Percentiles rank a stretch among this genome's conserved stretches.
These are phyloP conservation scores for Fraxinus americana DNA, from an alignment of 257 asterid species.

Conservation along the genomic window DNA sequence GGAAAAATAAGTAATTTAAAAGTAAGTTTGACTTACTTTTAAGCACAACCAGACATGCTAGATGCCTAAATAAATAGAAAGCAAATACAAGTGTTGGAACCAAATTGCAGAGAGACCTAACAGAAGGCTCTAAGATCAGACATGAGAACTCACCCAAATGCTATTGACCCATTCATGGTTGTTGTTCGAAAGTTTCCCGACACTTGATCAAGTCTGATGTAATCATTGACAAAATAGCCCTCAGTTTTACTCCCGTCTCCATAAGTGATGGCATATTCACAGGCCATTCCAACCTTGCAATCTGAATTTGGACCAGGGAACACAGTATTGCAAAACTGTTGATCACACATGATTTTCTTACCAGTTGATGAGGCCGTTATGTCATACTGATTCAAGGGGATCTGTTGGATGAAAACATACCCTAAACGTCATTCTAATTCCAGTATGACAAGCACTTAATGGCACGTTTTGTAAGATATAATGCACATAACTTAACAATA, in stretches of 20 bases:
- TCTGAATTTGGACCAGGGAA: slow-evolving; percentile 50
- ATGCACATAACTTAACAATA: not conserved
- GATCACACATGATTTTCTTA: slow-evolving; percentile 62
- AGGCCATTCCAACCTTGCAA: slow-evolving; percentile 72
- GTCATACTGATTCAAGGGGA: slow-evolving; percentile 75
- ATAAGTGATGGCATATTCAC: slow-evolving; percentile 78
- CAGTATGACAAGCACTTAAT: slow-evolving; percentile 9
- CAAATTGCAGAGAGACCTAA: slow-evolving; percentile 14
- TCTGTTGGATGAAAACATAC: slow-evolving; percentile 47
- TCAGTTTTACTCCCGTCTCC: slow-evolving; percentile 93
- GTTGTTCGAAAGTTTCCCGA: slow-evolving; percentile 75
- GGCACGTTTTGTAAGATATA: not conserved
- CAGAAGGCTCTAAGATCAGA: slow-evolving; percentile 21
- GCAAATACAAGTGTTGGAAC: slow-evolving; percentile 20
- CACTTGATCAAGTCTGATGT: slow-evolving; percentile 68
- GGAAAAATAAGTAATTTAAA: not conserved
- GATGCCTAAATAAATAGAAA: slow-evolving; percentile 16
- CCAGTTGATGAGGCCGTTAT: slow-evolving; percentile 74
- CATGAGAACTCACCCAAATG: slow-evolving; percentile 78
- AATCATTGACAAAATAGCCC: slow-evolving; percentile 82
- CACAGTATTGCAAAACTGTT: slow-evolving; percentile 69
- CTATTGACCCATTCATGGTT: slow-evolving; percentile 74
- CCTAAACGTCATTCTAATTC: slow-evolving; percentile 19
- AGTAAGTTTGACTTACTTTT: not conserved
- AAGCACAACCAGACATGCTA: not conserved